Evolutionary conservation across 2,329 filamentous ascomycete genomes (phyloP), one percentile per base, ranked within the genome.

Genomic region (Xylariaceae sp.): DNA sequence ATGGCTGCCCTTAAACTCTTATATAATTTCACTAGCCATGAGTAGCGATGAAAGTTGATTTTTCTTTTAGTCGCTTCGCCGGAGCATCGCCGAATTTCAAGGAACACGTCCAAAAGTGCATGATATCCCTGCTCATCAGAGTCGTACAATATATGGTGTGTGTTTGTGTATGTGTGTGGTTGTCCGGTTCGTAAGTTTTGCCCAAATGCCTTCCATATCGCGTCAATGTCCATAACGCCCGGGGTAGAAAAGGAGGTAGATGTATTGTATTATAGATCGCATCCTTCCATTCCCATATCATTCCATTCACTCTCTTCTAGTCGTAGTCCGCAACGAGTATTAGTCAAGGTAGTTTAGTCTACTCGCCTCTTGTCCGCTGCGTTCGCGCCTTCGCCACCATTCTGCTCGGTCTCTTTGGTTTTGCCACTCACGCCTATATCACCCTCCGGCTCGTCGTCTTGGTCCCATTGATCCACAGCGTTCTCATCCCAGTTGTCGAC

Each of bases 401-500:
- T 66, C 27, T 59, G 50, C n/a, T 67, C 67, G 24, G 54, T 45
- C 33, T 58, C 56, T 39, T 68, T 68, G 9, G 57, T 57, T 30
- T 65, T 69, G 42, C 51, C 57, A 21, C 61, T 52, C 7, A 43
- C 29, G 16, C 61, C 65, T 51, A 65, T 61, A 30, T 64, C 64
- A 10, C 66, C 70, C 3, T 68, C 70, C 1, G 67, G 67, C 15
- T 65, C 68, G 20, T 80, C 78, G 6, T 77, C 79, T n/a, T 81
- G 80, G 23, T 81, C 81, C 58, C 58, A 60, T 9, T 79, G 74
- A 60, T 85, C 82, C 15, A 76, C 72, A 2, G 78, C 81, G 58
- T 96, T 94, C 75, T 96, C 92, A 67, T 96, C 92, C 92, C 92
- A 96, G 62, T 93, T 91, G 68, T 96, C 92, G 6, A 96, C 82